Percentiles rank a stretch among this genome's conserved stretches.
Conservation (phyloP, 768 basidiomycete genomes). For the Tulasnella sp. region DNA sequence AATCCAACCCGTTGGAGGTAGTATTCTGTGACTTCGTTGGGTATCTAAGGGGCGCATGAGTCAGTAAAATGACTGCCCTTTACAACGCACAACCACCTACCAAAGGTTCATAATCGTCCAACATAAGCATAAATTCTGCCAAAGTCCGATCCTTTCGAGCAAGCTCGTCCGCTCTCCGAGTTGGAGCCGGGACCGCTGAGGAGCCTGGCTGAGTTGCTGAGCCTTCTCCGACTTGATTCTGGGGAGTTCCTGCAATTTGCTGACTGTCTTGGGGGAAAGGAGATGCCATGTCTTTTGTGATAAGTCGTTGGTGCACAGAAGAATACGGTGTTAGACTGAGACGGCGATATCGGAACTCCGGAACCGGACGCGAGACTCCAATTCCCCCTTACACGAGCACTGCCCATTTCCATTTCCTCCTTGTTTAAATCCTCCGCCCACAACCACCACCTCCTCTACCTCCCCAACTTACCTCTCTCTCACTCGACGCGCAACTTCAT, state of each 20-base stretch:
- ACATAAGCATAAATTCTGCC: slow-evolving; percentile 89
- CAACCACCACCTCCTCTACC: background rate
- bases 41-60: slow-evolving; percentile 52
- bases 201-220: background rate
- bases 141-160: slow-evolving; percentile 83
- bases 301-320: background rate
- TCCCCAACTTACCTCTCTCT: background rate
- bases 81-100: slow-evolving; percentile 40
- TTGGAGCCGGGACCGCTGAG: background rate
- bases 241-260: background rate
- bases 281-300: background rate
- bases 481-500: background rate
- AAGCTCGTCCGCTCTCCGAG: slow-evolving; percentile 21
- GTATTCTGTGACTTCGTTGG: slow-evolving; percentile 95
- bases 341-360: background rate
- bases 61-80: background rate
- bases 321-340: background rate
- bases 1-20: slow-evolving; percentile 95
- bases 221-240: background rate
- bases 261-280: slow-evolving; percentile 1
- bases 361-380: background rate
- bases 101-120: slow-evolving; percentile 93
- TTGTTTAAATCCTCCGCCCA: background rate
- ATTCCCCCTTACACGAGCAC: background rate
- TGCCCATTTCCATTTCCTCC: background rate